These are phyloP conservation scores for rapeseed (Brassica napus) DNA, from an alignment of 345 rosid species.

Conservation along the genomic window DNA sequence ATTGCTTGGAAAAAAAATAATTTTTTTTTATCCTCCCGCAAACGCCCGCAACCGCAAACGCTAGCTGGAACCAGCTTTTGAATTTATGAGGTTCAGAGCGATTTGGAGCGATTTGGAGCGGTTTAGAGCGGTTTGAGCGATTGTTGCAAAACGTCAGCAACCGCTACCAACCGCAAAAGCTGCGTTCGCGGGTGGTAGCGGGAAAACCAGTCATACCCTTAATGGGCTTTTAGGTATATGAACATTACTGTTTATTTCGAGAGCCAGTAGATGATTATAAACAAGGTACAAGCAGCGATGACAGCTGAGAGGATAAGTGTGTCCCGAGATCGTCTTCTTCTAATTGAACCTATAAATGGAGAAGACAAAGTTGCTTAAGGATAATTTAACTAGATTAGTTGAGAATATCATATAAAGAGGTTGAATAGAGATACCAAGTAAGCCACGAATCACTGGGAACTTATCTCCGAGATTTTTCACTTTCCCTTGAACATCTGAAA, in stretches of 20 bases:
- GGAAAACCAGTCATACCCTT: no score
- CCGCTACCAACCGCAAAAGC: no score
- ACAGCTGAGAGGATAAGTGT: slow-evolving; percentile 88
- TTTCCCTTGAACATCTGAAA: slow-evolving; percentile 97
- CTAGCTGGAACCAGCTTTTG: no score
- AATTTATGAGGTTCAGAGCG: no score
- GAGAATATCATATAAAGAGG: slow-evolving; percentile 13
- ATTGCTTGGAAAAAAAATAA: no score
- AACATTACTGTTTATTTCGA: slow-evolving; percentile 56
- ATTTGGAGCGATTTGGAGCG: no score
- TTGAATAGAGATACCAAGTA: slow-evolving; percentile 62
- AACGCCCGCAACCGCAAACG: no score
- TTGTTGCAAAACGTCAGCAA: no score
- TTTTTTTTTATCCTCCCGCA: no score
- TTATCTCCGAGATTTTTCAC: slow-evolving; percentile 81
- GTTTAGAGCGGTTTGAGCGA: no score
- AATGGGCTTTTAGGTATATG: slow-evolving; percentile 6
- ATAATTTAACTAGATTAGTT: not conserved
- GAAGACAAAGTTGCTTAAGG: not conserved
- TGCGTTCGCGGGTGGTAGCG: no score
- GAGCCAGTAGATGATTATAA: slow-evolving; percentile 90
- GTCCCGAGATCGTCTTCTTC: slow-evolving; percentile 82
- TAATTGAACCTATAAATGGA: slow-evolving; percentile 67
- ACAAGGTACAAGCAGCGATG: slow-evolving; percentile 88
- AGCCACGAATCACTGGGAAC: slow-evolving; percentile 81